A percentile compares a stretch with the other conserved stretches of the same genome.
These are phyloP conservation scores for Pseudogymnoascus sp. DNA, from an alignment of 2,329 filamentous ascomycete genomes.

Conservation along the genomic window DNA sequence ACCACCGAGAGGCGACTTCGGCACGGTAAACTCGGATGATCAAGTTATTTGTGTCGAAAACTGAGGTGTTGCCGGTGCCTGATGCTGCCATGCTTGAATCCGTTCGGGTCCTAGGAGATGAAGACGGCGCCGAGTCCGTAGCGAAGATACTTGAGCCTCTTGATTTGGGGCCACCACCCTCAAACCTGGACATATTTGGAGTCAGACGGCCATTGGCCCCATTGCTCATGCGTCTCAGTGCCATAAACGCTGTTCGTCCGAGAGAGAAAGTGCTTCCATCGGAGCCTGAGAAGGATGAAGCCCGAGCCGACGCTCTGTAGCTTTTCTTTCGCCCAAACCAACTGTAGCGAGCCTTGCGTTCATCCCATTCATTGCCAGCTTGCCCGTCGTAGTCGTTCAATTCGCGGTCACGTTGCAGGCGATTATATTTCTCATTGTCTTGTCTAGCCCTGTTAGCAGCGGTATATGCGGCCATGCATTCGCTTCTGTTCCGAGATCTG, in stretches of 20 bases:
- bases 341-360: slow-evolving; percentile 42
- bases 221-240: slow-evolving; percentile 67
- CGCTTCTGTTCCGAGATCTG: slow-evolving; percentile 67
- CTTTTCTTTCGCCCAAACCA: slow-evolving; percentile 59
- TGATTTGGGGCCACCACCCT: slow-evolving; percentile 27
- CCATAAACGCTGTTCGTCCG: slow-evolving; percentile 68
- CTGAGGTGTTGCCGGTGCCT: slow-evolving; percentile 41
- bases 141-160: slow-evolving; percentile 52
- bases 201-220: slow-evolving; percentile 44
- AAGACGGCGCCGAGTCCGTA: slow-evolving; percentile 32
- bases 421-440: slow-evolving; percentile 83
- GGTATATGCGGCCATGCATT: slow-evolving; percentile 76
- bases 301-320: slow-evolving; percentile 56
- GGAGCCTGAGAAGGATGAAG: slow-evolving; percentile 51
- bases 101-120: slow-evolving; percentile 24
- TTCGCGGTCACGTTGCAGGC: slow-evolving; percentile 58
- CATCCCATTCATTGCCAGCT: slow-evolving; percentile 38
- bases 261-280: slow-evolving; percentile 71
- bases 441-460: slow-evolving; percentile 84
- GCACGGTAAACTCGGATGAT: slow-evolving; percentile 83
- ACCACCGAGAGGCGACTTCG: slow-evolving; percentile 73
- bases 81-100: slow-evolving; percentile 24
- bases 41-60: slow-evolving; percentile 68
- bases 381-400: slow-evolving; percentile 63
- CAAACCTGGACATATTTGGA: slow-evolving; percentile 35